phyloP scores from a whole-genome alignment of 2,329 filamentous ascomycete species.

The Onygenales sp. region DNA sequence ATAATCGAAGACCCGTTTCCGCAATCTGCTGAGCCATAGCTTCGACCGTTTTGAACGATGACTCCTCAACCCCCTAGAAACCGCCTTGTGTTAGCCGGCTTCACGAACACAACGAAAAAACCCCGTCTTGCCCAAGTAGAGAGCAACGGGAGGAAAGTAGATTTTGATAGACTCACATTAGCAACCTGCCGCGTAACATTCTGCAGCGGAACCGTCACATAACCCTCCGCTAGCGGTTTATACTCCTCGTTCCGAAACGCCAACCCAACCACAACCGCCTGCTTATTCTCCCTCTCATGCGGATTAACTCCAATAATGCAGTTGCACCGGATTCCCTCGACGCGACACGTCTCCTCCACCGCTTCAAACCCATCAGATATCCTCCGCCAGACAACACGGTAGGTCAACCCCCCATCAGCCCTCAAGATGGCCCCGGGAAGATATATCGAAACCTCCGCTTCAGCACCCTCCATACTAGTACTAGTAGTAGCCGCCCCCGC shows the following conservation, averaged over 20 bases:
- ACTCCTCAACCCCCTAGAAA: slow-evolving; percentile 35
- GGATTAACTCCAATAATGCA: slow-evolving; percentile 45
- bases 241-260: slow-evolving; percentile 25
- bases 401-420: slow-evolving; percentile 32
- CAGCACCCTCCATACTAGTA: slow-evolving; percentile 15
- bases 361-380: slow-evolving; percentile 17
- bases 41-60: slow-evolving; percentile 42
- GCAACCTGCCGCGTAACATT: slow-evolving; percentile 29
- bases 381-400: slow-evolving; percentile 25
- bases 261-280: slow-evolving; percentile 36
- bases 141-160: slow-evolving; percentile 3
- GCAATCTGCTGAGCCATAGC: slow-evolving; percentile 41
- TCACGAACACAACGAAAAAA: too few species aligned
- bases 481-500: background rate
- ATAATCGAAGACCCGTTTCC: slow-evolving; percentile 36
- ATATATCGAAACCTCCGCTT: slow-evolving; percentile 29
- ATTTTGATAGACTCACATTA: slow-evolving; percentile 22
- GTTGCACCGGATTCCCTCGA: slow-evolving; percentile 35
- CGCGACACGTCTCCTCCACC: slow-evolving; percentile 29
- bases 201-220: slow-evolving; percentile 28
- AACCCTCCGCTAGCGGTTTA: slow-evolving; percentile 18
- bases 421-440: slow-evolving; percentile 37
- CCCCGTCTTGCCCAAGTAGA: background rate
- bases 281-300: slow-evolving; percentile 42
- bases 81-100: too few species aligned